Conservation (phyloP, 306 rosid species). For the Ochetophila trinervis region DNA sequence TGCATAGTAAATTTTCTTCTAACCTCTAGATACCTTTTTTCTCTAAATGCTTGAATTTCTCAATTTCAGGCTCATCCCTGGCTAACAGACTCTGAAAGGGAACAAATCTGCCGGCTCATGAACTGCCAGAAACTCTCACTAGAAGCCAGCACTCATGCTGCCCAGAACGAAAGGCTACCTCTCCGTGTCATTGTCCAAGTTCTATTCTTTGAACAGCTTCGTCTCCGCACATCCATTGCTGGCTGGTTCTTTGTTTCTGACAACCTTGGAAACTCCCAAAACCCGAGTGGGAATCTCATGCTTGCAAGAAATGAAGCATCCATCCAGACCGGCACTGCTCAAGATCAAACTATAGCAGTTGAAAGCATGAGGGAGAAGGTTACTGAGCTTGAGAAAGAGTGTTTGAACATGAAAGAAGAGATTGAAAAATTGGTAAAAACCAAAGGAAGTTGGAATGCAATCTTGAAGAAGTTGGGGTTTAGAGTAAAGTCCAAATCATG, state of each 20-base stretch:
- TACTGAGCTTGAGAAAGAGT: conserved; percentile 75
- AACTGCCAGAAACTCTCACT: conserved; percentile 91
- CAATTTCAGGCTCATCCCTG: conserved; percentile 66
- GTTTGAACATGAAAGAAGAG: conserved; percentile 66
- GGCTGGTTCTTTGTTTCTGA: conserved; percentile 81
- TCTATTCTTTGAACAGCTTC: conserved; percentile 83
- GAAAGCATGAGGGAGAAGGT: conserved; percentile 60
- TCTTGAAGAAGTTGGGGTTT: conserved; percentile 56
- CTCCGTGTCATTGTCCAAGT: conserved; percentile 85
- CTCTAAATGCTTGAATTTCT: neutral
- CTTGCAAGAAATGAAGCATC: conserved; percentile 32
- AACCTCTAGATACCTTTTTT: neutral
- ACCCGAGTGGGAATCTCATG: conserved; percentile 44
- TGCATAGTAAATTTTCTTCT: neutral
- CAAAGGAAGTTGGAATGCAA: conserved; percentile 63
- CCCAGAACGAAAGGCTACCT: conserved; percentile 87
- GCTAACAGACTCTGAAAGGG: conserved; percentile 83
- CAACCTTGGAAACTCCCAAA: conserved; percentile 54
- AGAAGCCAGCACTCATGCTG: conserved; percentile 95
- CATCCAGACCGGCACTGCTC: conserved; percentile 18
- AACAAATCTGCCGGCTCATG: conserved; percentile 77
- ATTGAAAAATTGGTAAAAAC: conserved; percentile 71
- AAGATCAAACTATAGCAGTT: conserved; percentile 33
- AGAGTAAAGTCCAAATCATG: conserved; percentile 44
- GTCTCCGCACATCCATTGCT: conserved; percentile 74